Base-by-base conservation (phyloP, 1,139 yeast genomes). In the Candida glucosophila region DNA sequence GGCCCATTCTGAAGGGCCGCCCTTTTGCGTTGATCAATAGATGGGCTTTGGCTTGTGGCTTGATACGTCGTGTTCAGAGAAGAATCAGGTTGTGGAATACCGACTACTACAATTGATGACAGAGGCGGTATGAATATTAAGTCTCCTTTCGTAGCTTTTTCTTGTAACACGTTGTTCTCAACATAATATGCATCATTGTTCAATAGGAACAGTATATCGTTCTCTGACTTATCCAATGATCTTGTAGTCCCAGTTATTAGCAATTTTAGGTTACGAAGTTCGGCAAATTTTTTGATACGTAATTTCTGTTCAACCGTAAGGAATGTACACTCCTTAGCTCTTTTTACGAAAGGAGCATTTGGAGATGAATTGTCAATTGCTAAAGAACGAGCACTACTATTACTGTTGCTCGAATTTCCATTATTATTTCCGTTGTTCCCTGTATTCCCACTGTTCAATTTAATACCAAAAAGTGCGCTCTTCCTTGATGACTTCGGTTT, bases 1-100 rank as follows among this genome's bases (percentile, higher is more conserved):
- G 97, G 97, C 0, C 97, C 97, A 30, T 69, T 72, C 16, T 77
- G 57, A 25, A 88, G 55, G 0, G 97, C 95, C 5, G 78, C 73
- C 29, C 86, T 65, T 44, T 88, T 88, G 22, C 95, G 62, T 37
- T 74, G 79, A 45, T 86, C 96, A 3, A 77, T 65, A 1, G 77
- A 62, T 2, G 83, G 79, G 29, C 59, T 58, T 5, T 71, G 60
- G 5, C 7, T 17, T 37, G 52, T 59, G 41, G 58, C 61, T 2
- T 65, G 64, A 29, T 59, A 60, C 9, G 41, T 40, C 16, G 62
- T 40, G n/a, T n/a, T n/a, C n/a, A n/a, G n/a, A 23, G 40, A 47
- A 1, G 58, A 42, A 29, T 64, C 71, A 1, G 69, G 67, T 12
- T 50, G 49, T 1, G 70, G 69, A 10, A 64, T 63, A 0, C 71